Evolutionary conservation across 257 asterid species (phyloP).

Genomic region (Salvia splendens): DNA sequence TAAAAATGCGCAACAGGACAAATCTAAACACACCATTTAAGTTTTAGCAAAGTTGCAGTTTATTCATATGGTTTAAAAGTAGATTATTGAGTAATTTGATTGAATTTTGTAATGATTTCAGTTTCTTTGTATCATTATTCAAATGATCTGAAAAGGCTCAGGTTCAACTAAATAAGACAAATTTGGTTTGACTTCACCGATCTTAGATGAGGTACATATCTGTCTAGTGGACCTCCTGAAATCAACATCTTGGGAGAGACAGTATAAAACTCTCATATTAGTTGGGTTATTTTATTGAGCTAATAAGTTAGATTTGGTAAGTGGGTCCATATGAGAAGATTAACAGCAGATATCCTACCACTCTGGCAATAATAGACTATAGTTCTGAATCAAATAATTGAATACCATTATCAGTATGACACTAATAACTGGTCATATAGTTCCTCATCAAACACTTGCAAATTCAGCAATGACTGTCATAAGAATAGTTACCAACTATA

Average conservation of each 20-base stretch:
- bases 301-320: neutral
- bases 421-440: neutral
- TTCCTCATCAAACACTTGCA: constrained; percentile 3
- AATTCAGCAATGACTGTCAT: neutral
- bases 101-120: constrained; percentile 13
- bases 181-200: neutral
- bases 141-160: neutral
- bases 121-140: neutral
- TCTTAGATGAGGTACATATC: neutral
- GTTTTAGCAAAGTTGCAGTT: neutral
- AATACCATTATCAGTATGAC: constrained; percentile 8
- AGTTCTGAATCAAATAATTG: constrained; percentile 6
- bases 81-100: constrained; percentile 6
- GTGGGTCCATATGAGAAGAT: neutral
- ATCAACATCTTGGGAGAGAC: neutral
- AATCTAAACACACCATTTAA: constrained; percentile 6
- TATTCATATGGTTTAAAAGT: neutral
- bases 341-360: neutral
- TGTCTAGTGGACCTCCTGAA: constrained; percentile 7
- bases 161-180: neutral
- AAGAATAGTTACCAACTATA: constrained; percentile 19
- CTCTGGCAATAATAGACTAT: constrained; percentile 3
- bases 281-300: constrained; percentile 1
- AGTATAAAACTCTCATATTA: neutral
- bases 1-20: neutral